These are phyloP conservation scores for Hypomyces perniciosus DNA, from an alignment of 2,329 filamentous ascomycete genomes.

Conservation along the genomic window DNA sequence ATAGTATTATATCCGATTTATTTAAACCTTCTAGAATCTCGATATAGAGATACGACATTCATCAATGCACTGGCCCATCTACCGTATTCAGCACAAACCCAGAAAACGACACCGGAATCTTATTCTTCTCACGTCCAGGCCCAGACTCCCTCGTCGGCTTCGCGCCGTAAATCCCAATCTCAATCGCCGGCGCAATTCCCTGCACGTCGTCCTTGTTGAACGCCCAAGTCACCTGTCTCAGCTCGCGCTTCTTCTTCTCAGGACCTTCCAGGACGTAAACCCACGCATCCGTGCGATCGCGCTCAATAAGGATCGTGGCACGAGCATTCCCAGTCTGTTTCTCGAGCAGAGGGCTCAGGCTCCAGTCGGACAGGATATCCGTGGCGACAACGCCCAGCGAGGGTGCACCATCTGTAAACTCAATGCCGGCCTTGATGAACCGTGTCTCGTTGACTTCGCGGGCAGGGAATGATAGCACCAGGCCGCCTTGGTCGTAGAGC, in stretches of 20 bases:
- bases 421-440: constrained; percentile 17
- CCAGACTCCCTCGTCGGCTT: constrained; percentile 15
- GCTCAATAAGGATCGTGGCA: constrained; percentile 13
- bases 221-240: constrained; percentile 16
- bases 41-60: neutral
- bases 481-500: constrained; percentile 17
- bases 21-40: neutral
- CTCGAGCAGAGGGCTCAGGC: constrained; percentile 13
- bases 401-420: constrained; percentile 14
- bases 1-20: no score
- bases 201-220: constrained; percentile 13
- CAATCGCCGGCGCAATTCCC: constrained; percentile 9
- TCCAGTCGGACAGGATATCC: constrained; percentile 16
- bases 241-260: constrained; percentile 2
- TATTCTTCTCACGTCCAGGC: constrained; percentile 6
- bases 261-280: constrained; percentile 14
- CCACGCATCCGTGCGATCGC: constrained; percentile 14
- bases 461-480: constrained; percentile 12
- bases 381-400: constrained; percentile 15
- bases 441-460: constrained; percentile 3
- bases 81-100: constrained; percentile 10
- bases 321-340: constrained; percentile 7
- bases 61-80: neutral
- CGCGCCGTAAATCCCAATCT: constrained; percentile 15
- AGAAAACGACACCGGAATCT: constrained; percentile 13